Evolutionary conservation across 352 stramenopile species (phyloP).

Genomic region (Pythium folliculosum): DNA sequence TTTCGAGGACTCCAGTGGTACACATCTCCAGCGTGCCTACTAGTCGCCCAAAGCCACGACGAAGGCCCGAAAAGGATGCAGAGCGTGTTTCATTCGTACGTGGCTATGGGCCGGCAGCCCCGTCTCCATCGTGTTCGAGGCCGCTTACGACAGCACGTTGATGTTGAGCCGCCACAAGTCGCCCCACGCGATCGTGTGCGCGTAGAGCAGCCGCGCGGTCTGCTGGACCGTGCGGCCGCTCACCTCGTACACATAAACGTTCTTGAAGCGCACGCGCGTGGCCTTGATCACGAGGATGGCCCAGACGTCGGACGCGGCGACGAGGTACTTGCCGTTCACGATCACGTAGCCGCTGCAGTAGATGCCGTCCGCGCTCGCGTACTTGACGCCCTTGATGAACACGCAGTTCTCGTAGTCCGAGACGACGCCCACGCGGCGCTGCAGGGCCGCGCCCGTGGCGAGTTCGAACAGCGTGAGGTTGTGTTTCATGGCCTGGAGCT

Average conservation of each 20-base stretch:
- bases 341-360: slow-evolving; percentile 65
- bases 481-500: neutral
- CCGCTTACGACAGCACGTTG: neutral
- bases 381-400: slow-evolving; percentile 37
- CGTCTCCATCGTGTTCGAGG: no score
- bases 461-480: slow-evolving; percentile 18
- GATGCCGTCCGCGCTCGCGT: slow-evolving; percentile 43
- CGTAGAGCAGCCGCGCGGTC: slow-evolving; percentile 31
- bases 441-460: slow-evolving; percentile 10
- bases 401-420: slow-evolving; percentile 49
- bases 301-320: slow-evolving; percentile 43
- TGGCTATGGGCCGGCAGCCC: no score
- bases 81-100: no score
- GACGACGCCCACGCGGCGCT: slow-evolving; percentile 29
- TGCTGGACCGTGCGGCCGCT: slow-evolving; percentile 29
- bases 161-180: slow-evolving; percentile 32
- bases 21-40: no score
- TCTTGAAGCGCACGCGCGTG: slow-evolving; percentile 35
- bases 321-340: slow-evolving; percentile 49
- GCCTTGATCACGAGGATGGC: slow-evolving; percentile 50
- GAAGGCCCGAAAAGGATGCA: no score
- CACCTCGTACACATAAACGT: slow-evolving; percentile 53
- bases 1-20: no score
- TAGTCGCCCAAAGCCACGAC: no score
- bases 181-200: slow-evolving; percentile 26